phyloP scores from a whole-genome alignment of 129 eudicot species.

The Sambucus nigra region DNA sequence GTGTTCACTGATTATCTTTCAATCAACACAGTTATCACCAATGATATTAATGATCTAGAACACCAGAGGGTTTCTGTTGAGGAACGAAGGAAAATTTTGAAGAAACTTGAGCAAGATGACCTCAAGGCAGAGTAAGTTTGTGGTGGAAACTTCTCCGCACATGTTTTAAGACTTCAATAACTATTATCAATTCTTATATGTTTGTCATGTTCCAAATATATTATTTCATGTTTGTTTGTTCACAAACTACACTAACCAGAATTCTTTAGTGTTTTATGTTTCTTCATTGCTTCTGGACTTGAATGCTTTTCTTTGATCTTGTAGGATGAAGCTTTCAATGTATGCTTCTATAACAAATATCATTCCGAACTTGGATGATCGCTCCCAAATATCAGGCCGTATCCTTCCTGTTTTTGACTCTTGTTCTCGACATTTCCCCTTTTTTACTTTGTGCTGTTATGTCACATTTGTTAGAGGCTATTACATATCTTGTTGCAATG shows the following conservation, averaged over 20 bases:
- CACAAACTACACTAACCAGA: too few relatives aligned
- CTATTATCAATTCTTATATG: neutral
- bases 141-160: neutral
- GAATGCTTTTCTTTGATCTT: conserved; percentile 3
- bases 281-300: neutral
- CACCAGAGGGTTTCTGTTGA: conserved; percentile 39
- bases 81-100: conserved; percentile 43
- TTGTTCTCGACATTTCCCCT: too few relatives aligned
- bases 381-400: conserved; percentile 59
- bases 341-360: conserved; percentile 72
- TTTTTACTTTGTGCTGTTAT: neutral
- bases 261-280: too few relatives aligned
- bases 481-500: too few relatives aligned
- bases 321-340: conserved; percentile 81
- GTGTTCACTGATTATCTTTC: conserved; percentile 15
- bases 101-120: conserved; percentile 55
- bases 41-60: conserved; percentile 50
- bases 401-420: conserved; percentile 44
- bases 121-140: conserved; percentile 53
- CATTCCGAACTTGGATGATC: conserved; percentile 57
- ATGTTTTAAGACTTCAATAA: neutral
- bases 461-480: neutral
- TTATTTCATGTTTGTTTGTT: too few relatives aligned
- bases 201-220: too few relatives aligned
- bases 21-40: conserved; percentile 41